Percentiles rank a stretch among this genome's conserved stretches.
These are phyloP conservation scores for Erythrobasidium hasegawianum DNA, from an alignment of 1,284 basidiomycete species.

Conservation along the genomic window DNA sequence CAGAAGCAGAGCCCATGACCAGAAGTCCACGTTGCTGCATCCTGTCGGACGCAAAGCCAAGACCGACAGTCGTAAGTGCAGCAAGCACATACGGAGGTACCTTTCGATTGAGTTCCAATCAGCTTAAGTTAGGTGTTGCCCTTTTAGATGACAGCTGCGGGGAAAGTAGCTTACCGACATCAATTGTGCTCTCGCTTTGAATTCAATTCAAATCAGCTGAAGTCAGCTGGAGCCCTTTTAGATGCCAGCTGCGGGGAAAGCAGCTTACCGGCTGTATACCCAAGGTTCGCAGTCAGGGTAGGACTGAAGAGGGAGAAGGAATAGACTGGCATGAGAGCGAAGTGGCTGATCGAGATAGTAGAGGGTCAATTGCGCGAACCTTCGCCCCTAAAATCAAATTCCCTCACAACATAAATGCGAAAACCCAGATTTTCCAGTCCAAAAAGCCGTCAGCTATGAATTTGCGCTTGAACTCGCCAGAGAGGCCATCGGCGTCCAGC, in stretches of 20 bases:
- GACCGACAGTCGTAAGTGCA: conserved; percentile 41
- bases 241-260: too few relatives aligned
- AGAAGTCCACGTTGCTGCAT: conserved; percentile 13
- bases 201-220: too few relatives aligned
- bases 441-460: conserved; percentile 60
- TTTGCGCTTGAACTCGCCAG: conserved; percentile 61
- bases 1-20: conserved; percentile 15
- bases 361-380: too few relatives aligned
- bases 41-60: conserved; percentile 44
- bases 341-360: conserved; percentile 37
- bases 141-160: too few relatives aligned
- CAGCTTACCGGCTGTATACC: conserved; percentile 35
- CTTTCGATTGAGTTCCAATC: too few relatives aligned
- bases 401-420: conserved; percentile 15
- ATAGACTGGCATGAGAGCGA: conserved; percentile 60
- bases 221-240: too few relatives aligned
- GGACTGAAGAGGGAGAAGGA: conserved; percentile 70
- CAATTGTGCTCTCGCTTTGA: conserved; percentile 43
- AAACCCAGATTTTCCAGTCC: conserved; percentile 72
- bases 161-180: too few relatives aligned
- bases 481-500: conserved; percentile 64
- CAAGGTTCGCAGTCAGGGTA: conserved; percentile 38
- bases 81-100: conserved; percentile 42
- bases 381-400: too few relatives aligned
- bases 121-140: too few relatives aligned